These are phyloP conservation scores for Blastobotrys terrestris DNA, from an alignment of 805 yeast species.

Conservation along the genomic window DNA sequence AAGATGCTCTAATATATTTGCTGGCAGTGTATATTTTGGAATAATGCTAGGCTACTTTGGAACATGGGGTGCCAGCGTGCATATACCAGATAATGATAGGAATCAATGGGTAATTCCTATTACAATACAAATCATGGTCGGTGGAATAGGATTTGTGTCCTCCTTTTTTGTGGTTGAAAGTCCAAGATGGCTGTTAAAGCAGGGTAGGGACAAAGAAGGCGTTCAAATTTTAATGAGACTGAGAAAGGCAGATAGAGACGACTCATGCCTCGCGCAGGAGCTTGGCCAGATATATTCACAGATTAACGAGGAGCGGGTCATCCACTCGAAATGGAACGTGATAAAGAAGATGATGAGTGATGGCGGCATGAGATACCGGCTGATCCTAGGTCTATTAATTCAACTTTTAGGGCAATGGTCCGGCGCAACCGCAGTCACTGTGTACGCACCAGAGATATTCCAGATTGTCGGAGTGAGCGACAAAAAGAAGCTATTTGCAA, in stretches of 20 bases:
- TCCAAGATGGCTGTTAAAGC: conserved; percentile 48
- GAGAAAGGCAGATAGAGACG: conserved; percentile 41
- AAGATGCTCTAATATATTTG: conserved; percentile 44
- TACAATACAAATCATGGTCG: conserved; percentile 41
- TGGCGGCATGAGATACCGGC: conserved; percentile 37
- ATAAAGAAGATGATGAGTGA: conserved; percentile 27
- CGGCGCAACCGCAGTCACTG: conserved; percentile 52
- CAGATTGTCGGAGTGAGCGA: conserved; percentile 41
- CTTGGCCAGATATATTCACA: conserved; percentile 46
- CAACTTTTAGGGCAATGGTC: conserved; percentile 54
- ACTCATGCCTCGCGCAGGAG: conserved; percentile 46
- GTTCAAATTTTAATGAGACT: conserved; percentile 36
- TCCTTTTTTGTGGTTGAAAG: conserved; percentile 43
- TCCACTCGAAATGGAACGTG: conserved; percentile 33
- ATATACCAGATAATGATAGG: conserved; percentile 33
- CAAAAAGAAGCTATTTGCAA: conserved; percentile 38
- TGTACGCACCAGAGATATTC: conserved; percentile 50
- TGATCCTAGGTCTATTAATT: conserved; percentile 36
- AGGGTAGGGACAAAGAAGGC: conserved; percentile 38
- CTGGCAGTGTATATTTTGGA: conserved; percentile 55
- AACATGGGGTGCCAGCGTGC: conserved; percentile 47
- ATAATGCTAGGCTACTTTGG: conserved; percentile 44
- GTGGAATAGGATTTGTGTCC: conserved; percentile 39
- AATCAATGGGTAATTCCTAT: conserved; percentile 52
- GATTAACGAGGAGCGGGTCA: conserved; percentile 28